Conservation (phyloP, 192 early-diverging fungal species). For the Coemansia sp. region DNA sequence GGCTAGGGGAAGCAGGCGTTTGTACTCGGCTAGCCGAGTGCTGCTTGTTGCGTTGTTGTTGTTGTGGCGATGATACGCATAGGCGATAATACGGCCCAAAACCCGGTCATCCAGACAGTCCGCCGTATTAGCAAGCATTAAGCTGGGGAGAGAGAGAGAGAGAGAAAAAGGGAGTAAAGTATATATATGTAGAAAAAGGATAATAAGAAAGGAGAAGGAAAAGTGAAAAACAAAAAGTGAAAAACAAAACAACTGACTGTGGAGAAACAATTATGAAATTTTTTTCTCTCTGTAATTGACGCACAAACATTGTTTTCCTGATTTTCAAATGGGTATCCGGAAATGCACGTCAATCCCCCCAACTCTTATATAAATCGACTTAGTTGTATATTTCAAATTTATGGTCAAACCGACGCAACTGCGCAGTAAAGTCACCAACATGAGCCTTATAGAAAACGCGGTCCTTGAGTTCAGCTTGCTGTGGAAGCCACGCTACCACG, state of each 20-base stretch:
- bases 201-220: too few relatives aligned
- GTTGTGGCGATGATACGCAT: not conserved
- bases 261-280: not conserved
- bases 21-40: conserved; percentile 7
- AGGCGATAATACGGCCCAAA: conserved; percentile 16
- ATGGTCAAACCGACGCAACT: conserved; percentile 18
- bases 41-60: too few relatives aligned
- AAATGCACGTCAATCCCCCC: conserved; percentile 14
- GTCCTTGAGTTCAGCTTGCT: conserved; percentile 6
- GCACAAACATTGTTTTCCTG: too few relatives aligned
- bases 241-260: not conserved
- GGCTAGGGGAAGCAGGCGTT: conserved; percentile 12
- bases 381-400: conserved; percentile 22
- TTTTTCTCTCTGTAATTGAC: not conserved
- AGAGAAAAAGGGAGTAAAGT: too few relatives aligned
- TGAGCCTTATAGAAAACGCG: conserved; percentile 10
- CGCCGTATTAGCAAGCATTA: not conserved
- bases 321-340: not conserved
- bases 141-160: too few relatives aligned
- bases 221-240: not conserved
- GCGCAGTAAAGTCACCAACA: not conserved
- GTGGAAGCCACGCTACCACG: conserved; percentile 19
- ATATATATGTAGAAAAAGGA: too few relatives aligned
- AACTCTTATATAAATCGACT: too few relatives aligned
- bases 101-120: conserved; percentile 17